Percentiles rank a stretch among this genome's conserved stretches.
Evolutionary conservation across 1,284 basidiomycete genomes (phyloP).

Genomic region (Ganoderma lingzhi): DNA sequence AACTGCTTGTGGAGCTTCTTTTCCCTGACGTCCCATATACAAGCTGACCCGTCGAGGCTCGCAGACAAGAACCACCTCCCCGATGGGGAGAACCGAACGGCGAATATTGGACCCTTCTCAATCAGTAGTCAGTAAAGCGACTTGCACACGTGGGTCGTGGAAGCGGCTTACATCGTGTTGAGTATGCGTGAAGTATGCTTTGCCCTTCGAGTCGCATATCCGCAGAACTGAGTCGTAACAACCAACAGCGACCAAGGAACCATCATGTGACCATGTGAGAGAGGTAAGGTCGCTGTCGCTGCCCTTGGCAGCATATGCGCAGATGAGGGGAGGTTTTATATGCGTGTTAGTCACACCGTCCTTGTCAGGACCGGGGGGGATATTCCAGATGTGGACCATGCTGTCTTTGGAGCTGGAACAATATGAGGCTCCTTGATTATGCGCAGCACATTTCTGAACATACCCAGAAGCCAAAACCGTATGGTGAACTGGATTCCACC

Average conservation of each 20-base stretch:
- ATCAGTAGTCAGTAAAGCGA: slow-evolving; percentile 28
- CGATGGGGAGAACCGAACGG: slow-evolving; percentile 73
- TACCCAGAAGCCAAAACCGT: slow-evolving; percentile 79
- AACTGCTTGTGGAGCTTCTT: slow-evolving; percentile 70
- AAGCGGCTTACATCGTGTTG: slow-evolving; percentile 67
- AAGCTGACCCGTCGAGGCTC: slow-evolving; percentile 77
- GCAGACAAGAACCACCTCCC: slow-evolving; percentile 76
- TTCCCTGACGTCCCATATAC: slow-evolving; percentile 79
- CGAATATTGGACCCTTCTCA: slow-evolving; percentile 78
- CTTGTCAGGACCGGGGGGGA: slow-evolving; percentile 56
- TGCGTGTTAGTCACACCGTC: slow-evolving; percentile 21
- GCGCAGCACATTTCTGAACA: slow-evolving; percentile 30
- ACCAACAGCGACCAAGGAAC: slow-evolving; percentile 76
- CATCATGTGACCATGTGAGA: slow-evolving; percentile 77
- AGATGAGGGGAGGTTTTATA: slow-evolving; percentile 51
- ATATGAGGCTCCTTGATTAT: slow-evolving; percentile 9
- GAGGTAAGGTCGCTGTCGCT: slow-evolving; percentile 71
- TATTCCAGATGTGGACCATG: slow-evolving; percentile 77
- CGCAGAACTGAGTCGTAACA: slow-evolving; percentile 78
- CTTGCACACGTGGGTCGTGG: not conserved
- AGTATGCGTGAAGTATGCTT: slow-evolving; percentile 63
- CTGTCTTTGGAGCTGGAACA: slow-evolving; percentile 75
- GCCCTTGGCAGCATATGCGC: slow-evolving; percentile 57
- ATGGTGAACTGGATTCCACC: slow-evolving; percentile 77
- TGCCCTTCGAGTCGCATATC: slow-evolving; percentile 64